phyloP scores from a whole-genome alignment of 495 filamentous ascomycete species.

The Penicillium coprophilum region DNA sequence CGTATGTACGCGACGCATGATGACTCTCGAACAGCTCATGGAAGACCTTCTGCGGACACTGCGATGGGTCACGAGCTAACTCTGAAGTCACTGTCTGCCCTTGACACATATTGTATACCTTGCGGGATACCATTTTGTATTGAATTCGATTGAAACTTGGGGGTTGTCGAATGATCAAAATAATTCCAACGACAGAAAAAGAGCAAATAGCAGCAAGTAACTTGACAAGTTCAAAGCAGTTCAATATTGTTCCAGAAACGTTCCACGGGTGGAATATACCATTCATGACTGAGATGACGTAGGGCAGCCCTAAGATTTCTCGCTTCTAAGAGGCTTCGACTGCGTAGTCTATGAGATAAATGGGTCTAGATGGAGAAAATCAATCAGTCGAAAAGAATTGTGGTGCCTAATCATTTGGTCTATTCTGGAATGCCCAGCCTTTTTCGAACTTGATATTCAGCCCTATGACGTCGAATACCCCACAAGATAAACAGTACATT shows the following conservation, averaged over 20 bases:
- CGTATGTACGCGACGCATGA: constrained; percentile 13
- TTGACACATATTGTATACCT: constrained; percentile 52
- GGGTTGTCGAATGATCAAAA: constrained; percentile 17
- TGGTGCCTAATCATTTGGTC: not conserved
- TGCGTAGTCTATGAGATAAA: not conserved
- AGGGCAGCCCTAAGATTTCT: not conserved
- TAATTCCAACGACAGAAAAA: not conserved
- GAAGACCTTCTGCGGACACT: constrained; percentile 53
- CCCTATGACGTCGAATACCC: constrained; percentile 6
- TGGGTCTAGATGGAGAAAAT: not conserved
- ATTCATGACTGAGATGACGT: constrained; percentile 14
- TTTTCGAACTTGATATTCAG: not conserved
- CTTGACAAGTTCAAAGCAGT: not conserved
- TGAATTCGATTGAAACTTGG: constrained; percentile 10
- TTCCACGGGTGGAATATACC: constrained; percentile 5
- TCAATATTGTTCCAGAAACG: not conserved
- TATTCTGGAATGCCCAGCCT: too few relatives aligned
- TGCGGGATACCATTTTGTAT: constrained; percentile 27
- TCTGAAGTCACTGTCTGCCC: constrained; percentile 55
- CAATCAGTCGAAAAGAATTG: not conserved
- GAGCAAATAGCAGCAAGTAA: not conserved
- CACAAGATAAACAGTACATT: too few relatives aligned
- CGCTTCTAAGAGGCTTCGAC: not conserved
- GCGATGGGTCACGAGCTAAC: constrained; percentile 52
- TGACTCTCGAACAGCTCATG: constrained; percentile 51